Evolutionary conservation across 768 basidiomycete genomes (phyloP), one percentile per base, ranked within the genome.

Genomic region (Pleurotus cornucopiae): DNA sequence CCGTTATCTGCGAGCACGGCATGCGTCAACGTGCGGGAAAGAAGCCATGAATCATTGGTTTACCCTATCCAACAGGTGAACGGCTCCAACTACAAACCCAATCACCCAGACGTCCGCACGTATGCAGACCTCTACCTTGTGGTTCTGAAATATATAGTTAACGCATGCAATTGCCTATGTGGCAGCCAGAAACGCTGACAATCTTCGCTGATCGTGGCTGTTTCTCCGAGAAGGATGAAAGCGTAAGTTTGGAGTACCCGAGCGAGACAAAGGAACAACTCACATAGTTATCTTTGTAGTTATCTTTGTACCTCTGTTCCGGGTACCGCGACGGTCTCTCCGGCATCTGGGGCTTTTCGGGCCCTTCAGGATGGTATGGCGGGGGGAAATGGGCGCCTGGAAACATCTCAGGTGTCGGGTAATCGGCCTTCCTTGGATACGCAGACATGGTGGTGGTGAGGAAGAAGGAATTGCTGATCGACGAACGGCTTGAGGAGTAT

Each of bases 41-140:
- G 30, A 34, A 34, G 30, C 7, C 30, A 34, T 34, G 30, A 34
- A 34, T 34, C 30, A 34, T 34, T 34, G 30, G 30, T 34, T 34
- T 9, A 56, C 54, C 56, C 37, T 45, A 25, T 60, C 20, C 43
- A 58, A 61, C 5, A 64, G 20, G 6, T 67, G 34, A 40, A 66
- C 45, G 12, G 57, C 40, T 2, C 61, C 45, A 23, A 72, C 60
- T 18, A 73, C 49, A 23, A 73, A 41, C 4, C 70, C 70, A 20
- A 70, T 57, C n/a, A 68, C 68, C 71, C 71, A 73, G 4, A 64
- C 53, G 44, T 73, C 64, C 4, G 49, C 60, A 14, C 59, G 51
- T 46, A 73, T 61, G 25, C 62, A 64, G 11, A 67, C 68, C 39
- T 61, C 58, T 23, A 73, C 72, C 13, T 55, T 51, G 54, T 70